phyloP scores from a whole-genome alignment of 2,329 filamentous ascomycete species.

The Cladosporium sphaerospermum region DNA sequence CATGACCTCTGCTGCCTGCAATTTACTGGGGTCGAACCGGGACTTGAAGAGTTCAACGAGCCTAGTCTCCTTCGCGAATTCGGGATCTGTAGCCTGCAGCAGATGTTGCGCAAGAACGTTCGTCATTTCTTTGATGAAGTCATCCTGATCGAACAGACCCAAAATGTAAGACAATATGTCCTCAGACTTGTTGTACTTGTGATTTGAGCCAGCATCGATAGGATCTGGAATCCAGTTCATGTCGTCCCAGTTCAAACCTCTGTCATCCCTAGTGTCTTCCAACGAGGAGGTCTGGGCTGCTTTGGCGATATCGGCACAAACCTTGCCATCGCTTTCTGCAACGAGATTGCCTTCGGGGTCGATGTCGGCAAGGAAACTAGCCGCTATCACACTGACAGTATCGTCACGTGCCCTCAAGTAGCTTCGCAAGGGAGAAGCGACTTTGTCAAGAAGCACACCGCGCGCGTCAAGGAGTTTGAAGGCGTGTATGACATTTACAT shows the following conservation, averaged over 20 bases:
- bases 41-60: slow-evolving; percentile 83
- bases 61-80: slow-evolving; percentile 72
- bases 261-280: slow-evolving; percentile 38
- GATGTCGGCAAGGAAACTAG: slow-evolving; percentile 61
- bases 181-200: slow-evolving; percentile 78
- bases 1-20: slow-evolving; percentile 97
- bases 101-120: slow-evolving; percentile 80
- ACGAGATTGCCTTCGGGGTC: slow-evolving; percentile 38
- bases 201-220: slow-evolving; percentile 83
- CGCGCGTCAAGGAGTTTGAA: slow-evolving; percentile 71
- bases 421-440: slow-evolving; percentile 65
- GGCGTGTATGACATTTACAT: slow-evolving; percentile 71
- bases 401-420: slow-evolving; percentile 73
- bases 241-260: slow-evolving; percentile 61
- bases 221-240: slow-evolving; percentile 92
- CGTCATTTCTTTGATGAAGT: slow-evolving; percentile 94
- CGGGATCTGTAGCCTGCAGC: slow-evolving; percentile 52
- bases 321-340: slow-evolving; percentile 40
- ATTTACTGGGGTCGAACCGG: slow-evolving; percentile 74
- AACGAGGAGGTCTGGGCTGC: slow-evolving; percentile 58
- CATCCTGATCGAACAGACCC: slow-evolving; percentile 78
- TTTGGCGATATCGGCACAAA: slow-evolving; percentile 59
- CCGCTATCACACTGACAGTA: slow-evolving; percentile 70
- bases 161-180: slow-evolving; percentile 91
- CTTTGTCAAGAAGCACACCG: slow-evolving; percentile 68